Conservation (phyloP, 768 basidiomycete genomes). For the Chiua virens region DNA sequence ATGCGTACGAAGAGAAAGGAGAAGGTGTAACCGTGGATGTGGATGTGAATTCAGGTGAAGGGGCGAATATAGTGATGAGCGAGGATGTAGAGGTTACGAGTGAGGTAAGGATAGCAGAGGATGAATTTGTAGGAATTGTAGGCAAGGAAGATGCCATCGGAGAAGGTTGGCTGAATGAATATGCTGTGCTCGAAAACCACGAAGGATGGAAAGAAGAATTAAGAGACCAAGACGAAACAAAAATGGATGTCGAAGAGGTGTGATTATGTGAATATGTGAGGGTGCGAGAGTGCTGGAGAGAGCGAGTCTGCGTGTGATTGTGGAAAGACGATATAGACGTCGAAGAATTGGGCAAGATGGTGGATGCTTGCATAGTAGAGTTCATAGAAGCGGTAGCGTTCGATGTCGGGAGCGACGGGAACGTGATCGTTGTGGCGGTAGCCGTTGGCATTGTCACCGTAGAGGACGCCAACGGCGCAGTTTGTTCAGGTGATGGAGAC, state of each 20-base stretch:
- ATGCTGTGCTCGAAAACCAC: neutral
- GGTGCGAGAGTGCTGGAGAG: neutral
- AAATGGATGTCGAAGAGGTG: neutral
- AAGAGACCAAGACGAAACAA: neutral
- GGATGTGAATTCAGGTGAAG: neutral
- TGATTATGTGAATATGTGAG: neutral
- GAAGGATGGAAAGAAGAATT: neutral
- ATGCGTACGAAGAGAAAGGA: neutral
- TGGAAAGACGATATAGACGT: neutral
- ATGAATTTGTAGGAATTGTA: neutral
- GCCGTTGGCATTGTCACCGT: neutral
- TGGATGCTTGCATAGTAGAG: neutral
- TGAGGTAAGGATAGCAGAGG: neutral
- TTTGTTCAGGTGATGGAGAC: neutral
- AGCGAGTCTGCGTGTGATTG: neutral
- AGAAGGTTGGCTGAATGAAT: neutral
- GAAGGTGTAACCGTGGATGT: neutral
- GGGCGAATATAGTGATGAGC: neutral
- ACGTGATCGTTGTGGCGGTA: conserved; percentile 6
- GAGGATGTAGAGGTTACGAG: neutral
- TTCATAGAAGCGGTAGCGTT: neutral
- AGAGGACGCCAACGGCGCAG: neutral
- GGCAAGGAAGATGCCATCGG: neutral
- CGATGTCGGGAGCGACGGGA: conserved; percentile 4
- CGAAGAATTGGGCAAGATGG: neutral